Evolutionary conservation across 140 eudicot species (phyloP), one percentile per base, ranked within the genome.

Genomic region (Bidens hawaiensis): DNA sequence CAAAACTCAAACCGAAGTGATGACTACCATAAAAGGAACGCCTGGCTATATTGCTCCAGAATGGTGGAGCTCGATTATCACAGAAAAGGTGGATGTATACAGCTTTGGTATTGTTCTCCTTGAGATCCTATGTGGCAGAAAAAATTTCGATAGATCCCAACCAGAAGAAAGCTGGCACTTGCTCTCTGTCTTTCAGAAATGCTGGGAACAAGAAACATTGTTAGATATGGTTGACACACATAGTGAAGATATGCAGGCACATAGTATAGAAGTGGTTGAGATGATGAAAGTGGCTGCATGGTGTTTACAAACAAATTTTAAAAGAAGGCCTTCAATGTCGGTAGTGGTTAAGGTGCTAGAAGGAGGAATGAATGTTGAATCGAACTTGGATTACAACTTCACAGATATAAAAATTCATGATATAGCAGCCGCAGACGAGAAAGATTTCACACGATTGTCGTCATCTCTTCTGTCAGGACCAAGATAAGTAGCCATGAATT

Each of bases 61-160:
- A 38, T 61, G 70, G 48, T 6, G 4, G 24, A 64, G 60, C 14
- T 38, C 49, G 15, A 2, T 30, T 21, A 66, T 77, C 38, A 45
- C 66, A 0, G 62, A 30, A 23, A 68, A 73, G 45, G 61, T 42
- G 9, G 75, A 77, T 28, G 75, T 72, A 18, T 77, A 64, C 54
- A 77, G 75, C 65, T 77, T 70, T 59, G 82, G 82, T 13, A 51
- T 71, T 6, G 76, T 78, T 19, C 57, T 78, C 5, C 52, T 78
- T 2, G 75, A 66, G 38, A 72, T 72, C 15, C 47, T 76, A 14
- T 48, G 52, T 10, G 78, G 78, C 12, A 62, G 77, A 30, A 71
- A 62, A 34, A 49, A 42, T 10, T 62, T 59, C 15, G 49, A 53
- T 30, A 30, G 34, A 64, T 54, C 41, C 21, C 18, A 2, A 14